Evolutionary conservation across 768 basidiomycete genomes (phyloP).

Genomic region (Galerina sulciceps): DNA sequence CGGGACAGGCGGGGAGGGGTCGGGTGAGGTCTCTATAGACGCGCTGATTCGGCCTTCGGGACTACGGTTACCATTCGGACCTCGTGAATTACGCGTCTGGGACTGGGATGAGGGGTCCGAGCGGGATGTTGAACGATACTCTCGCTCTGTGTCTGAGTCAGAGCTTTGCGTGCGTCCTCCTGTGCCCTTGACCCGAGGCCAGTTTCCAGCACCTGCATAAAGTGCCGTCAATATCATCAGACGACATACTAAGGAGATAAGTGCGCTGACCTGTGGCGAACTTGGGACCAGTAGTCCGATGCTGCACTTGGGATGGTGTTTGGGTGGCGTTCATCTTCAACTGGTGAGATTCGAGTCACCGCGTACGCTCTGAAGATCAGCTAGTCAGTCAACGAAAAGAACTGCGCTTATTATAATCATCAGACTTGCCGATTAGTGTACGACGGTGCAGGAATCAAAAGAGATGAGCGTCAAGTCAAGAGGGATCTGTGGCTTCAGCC

Average conservation of each 20-base stretch:
- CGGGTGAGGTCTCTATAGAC: slow-evolving; percentile 51
- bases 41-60: slow-evolving; percentile 42
- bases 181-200: slow-evolving; percentile 24
- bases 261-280: slow-evolving; percentile 11
- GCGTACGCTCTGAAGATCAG: too few species aligned
- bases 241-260: slow-evolving; percentile 2
- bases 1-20: slow-evolving; percentile 66
- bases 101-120: slow-evolving; percentile 53
- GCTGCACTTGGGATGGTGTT: slow-evolving; percentile 2
- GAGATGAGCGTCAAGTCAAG: too few species aligned
- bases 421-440: too few species aligned
- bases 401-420: too few species aligned
- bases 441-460: too few species aligned
- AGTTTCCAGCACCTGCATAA: slow-evolving; percentile 34
- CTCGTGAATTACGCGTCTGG: slow-evolving; percentile 30
- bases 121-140: slow-evolving; percentile 49
- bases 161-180: slow-evolving; percentile 36
- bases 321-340: not conserved
- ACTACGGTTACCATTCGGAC: slow-evolving; percentile 29
- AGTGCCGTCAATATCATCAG: not conserved
- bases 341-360: not conserved
- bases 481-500: too few species aligned
- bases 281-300: slow-evolving; percentile 11
- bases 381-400: too few species aligned
- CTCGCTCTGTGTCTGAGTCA: slow-evolving; percentile 61